Evolutionary conservation across 106 monocot species (phyloP), one percentile per base, ranked within the genome.

Genomic region (Phalaenopsis aphrodite): DNA sequence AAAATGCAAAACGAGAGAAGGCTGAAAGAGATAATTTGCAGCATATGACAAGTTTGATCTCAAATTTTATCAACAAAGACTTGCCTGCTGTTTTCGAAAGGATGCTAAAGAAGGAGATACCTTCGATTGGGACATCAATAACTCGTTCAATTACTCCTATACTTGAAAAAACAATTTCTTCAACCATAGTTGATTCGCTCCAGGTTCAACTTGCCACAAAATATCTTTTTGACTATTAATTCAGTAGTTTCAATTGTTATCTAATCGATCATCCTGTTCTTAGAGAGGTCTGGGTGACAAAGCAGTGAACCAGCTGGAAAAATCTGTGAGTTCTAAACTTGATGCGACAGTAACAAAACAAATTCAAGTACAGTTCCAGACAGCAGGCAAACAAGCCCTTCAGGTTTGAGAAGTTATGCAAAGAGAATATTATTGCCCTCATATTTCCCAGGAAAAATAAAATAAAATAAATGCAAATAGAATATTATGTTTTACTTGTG

Each of bases 211-310:
- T 52, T 39, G 2, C 14, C n/a, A 38, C 5, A 8, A 38, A 19
- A 21, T 80, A 41, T 16, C 5, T 23, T 17, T 80, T 80, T 75
- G 11, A 2, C 8, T 73, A 55, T 24, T 23, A 43, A 3, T 81
- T 65, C 21, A 46, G 24, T 66, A 24, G 8, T 12, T 18, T 39
- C 0, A 8, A 64, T 52, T 47, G 15, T 8, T 67, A 42, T 58
- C 48, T 76, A 23, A 72, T 56, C 23, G 46, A 12, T 75, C 57
- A 30, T 38, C 15, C 47, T 74, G 23, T 2, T 74, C 83, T 14
- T 89, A 98, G 97, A 92, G 85, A 77, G 92, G 90, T 45, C 84
- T 94, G 73, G 92, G 92, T 30, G 97, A 98, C 75, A 98, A 98
- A 88, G 86, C 91, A 56, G 83, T 92, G 41, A 89, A 81, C 81